phyloP scores from a whole-genome alignment of 129 eudicot genomes.

The carrot (Daucus carota) region DH1_v3.0 NC_030388.2:16700001-16700500 shows the following conservation, averaged over 20 bases:
- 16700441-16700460: background rate
- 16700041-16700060: too few relatives aligned
- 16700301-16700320: too few relatives aligned
- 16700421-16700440: background rate
- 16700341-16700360: background rate
- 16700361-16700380: background rate
- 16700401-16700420: background rate
- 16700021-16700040: too few relatives aligned
- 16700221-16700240: background rate
- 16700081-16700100: too few relatives aligned
- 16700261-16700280: background rate
- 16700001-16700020: too few relatives aligned
- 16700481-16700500: background rate
- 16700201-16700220: too few relatives aligned
- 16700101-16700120: too few relatives aligned
- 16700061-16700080: too few relatives aligned
- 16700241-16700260: too few relatives aligned
- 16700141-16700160: too few relatives aligned
- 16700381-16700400: background rate
- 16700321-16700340: background rate
- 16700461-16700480: background rate
- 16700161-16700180: background rate
- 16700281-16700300: background rate
- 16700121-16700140: background rate
- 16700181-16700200: background rate